These are phyloP conservation scores for Heritiera fomes DNA, from an alignment of 345 rosid genomes.

Conservation along the genomic window DNA sequence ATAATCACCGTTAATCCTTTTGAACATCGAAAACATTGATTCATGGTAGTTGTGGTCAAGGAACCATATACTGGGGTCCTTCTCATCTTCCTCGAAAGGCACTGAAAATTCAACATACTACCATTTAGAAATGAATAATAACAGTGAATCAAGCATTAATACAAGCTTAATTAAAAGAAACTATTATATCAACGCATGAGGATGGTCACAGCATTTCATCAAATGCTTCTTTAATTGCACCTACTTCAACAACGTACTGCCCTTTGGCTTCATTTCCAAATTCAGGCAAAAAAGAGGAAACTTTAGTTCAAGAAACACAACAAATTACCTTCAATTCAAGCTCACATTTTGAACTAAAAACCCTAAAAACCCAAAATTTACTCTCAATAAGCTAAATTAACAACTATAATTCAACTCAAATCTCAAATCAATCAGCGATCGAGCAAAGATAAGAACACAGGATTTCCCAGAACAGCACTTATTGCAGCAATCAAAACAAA, in stretches of 20 bases:
- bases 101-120: conserved; percentile 42
- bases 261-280: neutral
- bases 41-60: conserved; percentile 97
- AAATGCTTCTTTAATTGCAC: conserved; percentile 3
- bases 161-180: neutral
- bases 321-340: neutral
- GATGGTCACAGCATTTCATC: neutral
- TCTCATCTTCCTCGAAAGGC: conserved; percentile 97
- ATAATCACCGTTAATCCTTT: conserved; percentile 80
- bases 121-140: neutral
- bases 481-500: neutral
- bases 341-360: conserved; percentile 1
- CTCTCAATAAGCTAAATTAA: neutral
- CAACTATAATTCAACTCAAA: neutral
- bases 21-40: conserved; percentile 94
- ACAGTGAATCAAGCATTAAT: neutral
- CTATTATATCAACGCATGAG: neutral
- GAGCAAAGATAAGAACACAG: neutral
- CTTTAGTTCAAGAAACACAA: neutral
- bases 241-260: neutral
- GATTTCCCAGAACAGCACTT: neutral
- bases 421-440: neutral
- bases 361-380: conserved; percentile 15
- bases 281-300: neutral
- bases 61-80: conserved; percentile 90